A percentile compares a stretch with the other conserved stretches of the same genome.
These are phyloP conservation scores for Smittium culicis DNA, from an alignment of 371 early-diverging fungal genomes.

Conservation along the genomic window DNA sequence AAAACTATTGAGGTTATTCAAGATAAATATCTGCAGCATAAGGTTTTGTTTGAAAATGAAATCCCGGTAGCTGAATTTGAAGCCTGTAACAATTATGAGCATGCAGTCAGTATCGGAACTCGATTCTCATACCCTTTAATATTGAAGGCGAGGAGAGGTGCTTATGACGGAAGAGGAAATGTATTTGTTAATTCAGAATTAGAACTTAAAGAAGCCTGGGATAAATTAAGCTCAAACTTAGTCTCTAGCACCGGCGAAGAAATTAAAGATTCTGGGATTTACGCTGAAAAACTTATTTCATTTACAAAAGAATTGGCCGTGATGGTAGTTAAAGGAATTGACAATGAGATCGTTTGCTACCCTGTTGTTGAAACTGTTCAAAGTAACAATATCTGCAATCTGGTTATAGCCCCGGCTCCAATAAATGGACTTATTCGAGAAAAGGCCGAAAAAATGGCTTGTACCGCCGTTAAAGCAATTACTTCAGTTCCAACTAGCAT, in stretches of 20 bases:
- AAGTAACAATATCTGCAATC: slow-evolving; percentile 82
- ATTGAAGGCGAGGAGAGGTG: slow-evolving; percentile 80
- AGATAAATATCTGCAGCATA: slow-evolving; percentile 88
- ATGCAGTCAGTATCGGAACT: slow-evolving; percentile 33
- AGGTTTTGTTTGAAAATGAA: slow-evolving; percentile 40
- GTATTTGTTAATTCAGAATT: slow-evolving; percentile 46
- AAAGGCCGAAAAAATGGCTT: slow-evolving; percentile 63
- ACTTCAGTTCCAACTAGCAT: background rate
- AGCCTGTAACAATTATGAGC: slow-evolving; percentile 34
- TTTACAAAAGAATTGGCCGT: slow-evolving; percentile 87
- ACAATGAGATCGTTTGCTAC: slow-evolving; percentile 66
- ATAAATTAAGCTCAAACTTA: slow-evolving; percentile 31
- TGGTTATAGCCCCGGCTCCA: slow-evolving; percentile 91
- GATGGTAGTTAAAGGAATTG: slow-evolving; percentile 71
- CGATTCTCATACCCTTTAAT: slow-evolving; percentile 81
- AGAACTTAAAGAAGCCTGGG: slow-evolving; percentile 50
- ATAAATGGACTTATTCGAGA: slow-evolving; percentile 56
- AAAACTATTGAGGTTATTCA: slow-evolving; percentile 74
- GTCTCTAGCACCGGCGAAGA: slow-evolving; percentile 1
- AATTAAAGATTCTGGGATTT: slow-evolving; percentile 31
- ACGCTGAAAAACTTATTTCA: slow-evolving; percentile 87
- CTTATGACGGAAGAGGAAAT: slow-evolving; percentile 95
- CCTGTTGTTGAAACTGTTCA: slow-evolving; percentile 93
- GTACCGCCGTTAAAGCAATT: slow-evolving; percentile 48
- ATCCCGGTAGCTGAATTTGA: slow-evolving; percentile 60